Percentiles rank a stretch among this genome's conserved stretches.
Evolutionary conservation across 306 rosid genomes (phyloP).

Genomic region (Arachis hypogaea): DNA sequence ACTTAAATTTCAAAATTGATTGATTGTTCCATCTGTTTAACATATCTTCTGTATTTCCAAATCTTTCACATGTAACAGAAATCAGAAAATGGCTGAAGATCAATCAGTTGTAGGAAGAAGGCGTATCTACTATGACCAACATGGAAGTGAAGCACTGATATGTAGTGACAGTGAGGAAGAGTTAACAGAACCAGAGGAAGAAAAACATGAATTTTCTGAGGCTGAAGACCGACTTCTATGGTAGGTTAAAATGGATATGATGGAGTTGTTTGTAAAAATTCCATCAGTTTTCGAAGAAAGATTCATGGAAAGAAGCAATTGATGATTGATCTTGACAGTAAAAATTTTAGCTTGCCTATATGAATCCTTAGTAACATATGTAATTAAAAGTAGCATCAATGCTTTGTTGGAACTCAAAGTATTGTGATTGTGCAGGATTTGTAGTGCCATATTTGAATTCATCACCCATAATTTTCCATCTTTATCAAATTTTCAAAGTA

Average conservation of each 20-base stretch:
- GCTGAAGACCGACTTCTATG: conserved; percentile 77
- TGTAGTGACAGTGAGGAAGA: conserved; percentile 99
- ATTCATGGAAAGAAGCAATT: neutral
- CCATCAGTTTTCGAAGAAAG: conserved; percentile 32
- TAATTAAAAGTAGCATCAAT: conserved; percentile 16
- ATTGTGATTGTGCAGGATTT: neutral
- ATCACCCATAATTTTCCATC: conserved; percentile 18
- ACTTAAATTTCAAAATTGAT: conserved; percentile 6
- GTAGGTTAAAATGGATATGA: conserved; percentile 56
- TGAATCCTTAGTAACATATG: conserved; percentile 26
- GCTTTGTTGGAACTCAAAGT: conserved; percentile 22
- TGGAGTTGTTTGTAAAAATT: conserved; percentile 13
- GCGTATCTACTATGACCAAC: conserved; percentile 87
- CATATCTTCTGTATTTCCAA: conserved; percentile 55
- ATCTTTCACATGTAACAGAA: conserved; percentile 69
- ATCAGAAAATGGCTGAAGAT: conserved; percentile 99
- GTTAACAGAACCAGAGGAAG: conserved; percentile 76
- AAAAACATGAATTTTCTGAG: conserved; percentile 75
- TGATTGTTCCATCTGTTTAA: conserved; percentile 36
- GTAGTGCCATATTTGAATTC: conserved; percentile 24
- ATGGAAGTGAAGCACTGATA: conserved; percentile 88
- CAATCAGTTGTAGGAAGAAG: conserved; percentile 97
- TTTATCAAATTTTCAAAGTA: conserved; percentile 21
- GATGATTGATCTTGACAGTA: conserved; percentile 23
- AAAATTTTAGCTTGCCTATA: conserved; percentile 29